A percentile compares a stretch with the other conserved stretches of the same genome.
Evolutionary conservation across 495 filamentous ascomycete species (phyloP).

Genomic region (Durotheca rogersii): DNA sequence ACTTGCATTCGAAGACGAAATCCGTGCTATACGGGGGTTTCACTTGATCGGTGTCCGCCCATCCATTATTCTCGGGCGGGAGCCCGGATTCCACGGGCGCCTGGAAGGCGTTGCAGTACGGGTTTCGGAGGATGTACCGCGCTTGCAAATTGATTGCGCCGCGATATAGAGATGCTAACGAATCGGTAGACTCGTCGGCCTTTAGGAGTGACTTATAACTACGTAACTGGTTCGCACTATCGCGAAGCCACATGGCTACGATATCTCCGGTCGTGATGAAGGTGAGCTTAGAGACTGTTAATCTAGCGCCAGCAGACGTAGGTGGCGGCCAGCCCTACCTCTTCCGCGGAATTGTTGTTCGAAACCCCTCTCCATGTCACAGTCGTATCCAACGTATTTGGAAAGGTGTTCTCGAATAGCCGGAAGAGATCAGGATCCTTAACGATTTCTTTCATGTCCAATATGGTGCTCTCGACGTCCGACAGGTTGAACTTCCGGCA

Average conservation of each 20-base stretch:
- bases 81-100: conserved; percentile 57
- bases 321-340: conserved; percentile 30
- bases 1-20: conserved; percentile 57
- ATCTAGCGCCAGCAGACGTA: conserved; percentile 49
- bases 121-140: conserved; percentile 57
- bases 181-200: conserved; percentile 43
- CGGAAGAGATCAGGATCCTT: conserved; percentile 64
- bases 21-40: conserved; percentile 25
- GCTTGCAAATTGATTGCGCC: conserved; percentile 68
- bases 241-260: conserved; percentile 68
- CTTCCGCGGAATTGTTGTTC: conserved; percentile 44
- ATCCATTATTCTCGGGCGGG: conserved; percentile 40
- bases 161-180: conserved; percentile 59
- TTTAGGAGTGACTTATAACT: conserved; percentile 60
- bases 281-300: conserved; percentile 39
- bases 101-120: conserved; percentile 68
- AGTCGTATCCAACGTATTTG: conserved; percentile 69
- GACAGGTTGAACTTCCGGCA: conserved; percentile 65
- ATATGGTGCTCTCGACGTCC: conserved; percentile 55
- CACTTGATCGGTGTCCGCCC: conserved; percentile 31
- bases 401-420: conserved; percentile 64
- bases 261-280: conserved; percentile 65
- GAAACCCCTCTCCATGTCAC: conserved; percentile 63
- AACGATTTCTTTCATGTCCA: conserved; percentile 50
- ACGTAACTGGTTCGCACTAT: conserved; percentile 67